Percentiles rank a stretch among this genome's conserved stretches.
Evolutionary conservation across 2,329 filamentous ascomycete species (phyloP).

Genomic region (Paraconiothyrium sp.): DNA sequence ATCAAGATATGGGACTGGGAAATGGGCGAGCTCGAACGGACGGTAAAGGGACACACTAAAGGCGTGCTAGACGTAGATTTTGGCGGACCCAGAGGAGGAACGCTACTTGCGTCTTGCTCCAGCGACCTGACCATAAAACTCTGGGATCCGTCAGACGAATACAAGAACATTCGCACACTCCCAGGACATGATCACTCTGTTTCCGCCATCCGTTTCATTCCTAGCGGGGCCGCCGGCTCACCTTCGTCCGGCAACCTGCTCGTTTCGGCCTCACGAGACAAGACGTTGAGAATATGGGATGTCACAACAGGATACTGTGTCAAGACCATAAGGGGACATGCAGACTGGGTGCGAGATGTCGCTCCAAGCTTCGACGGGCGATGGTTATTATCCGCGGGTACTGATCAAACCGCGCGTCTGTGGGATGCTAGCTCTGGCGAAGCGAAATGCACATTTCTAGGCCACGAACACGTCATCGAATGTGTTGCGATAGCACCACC

Average conservation of each 20-base stretch:
- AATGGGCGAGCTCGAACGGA: slow-evolving; percentile 86
- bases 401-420: slow-evolving; percentile 81
- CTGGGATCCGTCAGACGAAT: slow-evolving; percentile 91
- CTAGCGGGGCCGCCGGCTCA: slow-evolving; percentile 79
- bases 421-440: slow-evolving; percentile 86
- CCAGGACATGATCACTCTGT: slow-evolving; percentile 94
- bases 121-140: slow-evolving; percentile 93
- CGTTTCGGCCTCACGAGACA: slow-evolving; percentile 86
- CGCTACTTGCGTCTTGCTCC: slow-evolving; percentile 82
- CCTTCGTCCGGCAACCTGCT: slow-evolving; percentile 85
- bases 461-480: slow-evolving; percentile 86
- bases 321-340: slow-evolving; percentile 86
- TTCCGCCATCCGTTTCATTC: slow-evolving; percentile 87
- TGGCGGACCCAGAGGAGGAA: slow-evolving; percentile 82
- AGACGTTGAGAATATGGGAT: slow-evolving; percentile 89
- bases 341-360: slow-evolving; percentile 91
- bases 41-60: slow-evolving; percentile 91
- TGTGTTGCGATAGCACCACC: slow-evolving; percentile 89
- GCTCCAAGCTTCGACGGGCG: slow-evolving; percentile 82
- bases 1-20: slow-evolving; percentile 99
- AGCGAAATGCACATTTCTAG: slow-evolving; percentile 79
- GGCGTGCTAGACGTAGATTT: slow-evolving; percentile 89
- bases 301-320: slow-evolving; percentile 92
- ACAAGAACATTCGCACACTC: slow-evolving; percentile 93
- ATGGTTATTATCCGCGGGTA: slow-evolving; percentile 82